These are phyloP conservation scores for Helenozyma rhizophorensis DNA, from an alignment of 805 yeast species.

Conservation along the genomic window DNA sequence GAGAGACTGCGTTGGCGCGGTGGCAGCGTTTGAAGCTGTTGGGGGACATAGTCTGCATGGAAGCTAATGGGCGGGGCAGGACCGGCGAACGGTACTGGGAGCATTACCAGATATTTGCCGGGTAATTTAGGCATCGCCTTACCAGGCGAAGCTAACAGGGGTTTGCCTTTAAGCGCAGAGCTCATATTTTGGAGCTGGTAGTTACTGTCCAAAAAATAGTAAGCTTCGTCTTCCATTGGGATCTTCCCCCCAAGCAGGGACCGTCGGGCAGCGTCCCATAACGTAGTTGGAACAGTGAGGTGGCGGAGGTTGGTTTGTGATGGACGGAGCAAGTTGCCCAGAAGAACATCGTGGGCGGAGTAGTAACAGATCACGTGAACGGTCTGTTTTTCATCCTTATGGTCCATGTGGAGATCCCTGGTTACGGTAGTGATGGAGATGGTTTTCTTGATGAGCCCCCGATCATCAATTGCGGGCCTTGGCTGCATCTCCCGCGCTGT, in stretches of 20 bases:
- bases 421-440: slow-evolving; percentile 53
- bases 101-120: background rate
- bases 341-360: slow-evolving; percentile 65
- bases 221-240: slow-evolving; percentile 47
- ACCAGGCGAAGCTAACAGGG: background rate
- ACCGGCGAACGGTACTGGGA: background rate
- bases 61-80: background rate
- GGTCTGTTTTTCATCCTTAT: slow-evolving; percentile 36
- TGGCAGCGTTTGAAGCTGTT: background rate
- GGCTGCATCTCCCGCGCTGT: background rate
- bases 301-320: slow-evolving; percentile 50
- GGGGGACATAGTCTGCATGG: slow-evolving; percentile 1
- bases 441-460: slow-evolving; percentile 80
- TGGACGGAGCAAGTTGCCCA: slow-evolving; percentile 55
- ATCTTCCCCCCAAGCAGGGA: slow-evolving; percentile 56
- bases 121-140: background rate
- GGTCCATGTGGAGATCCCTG: slow-evolving; percentile 15
- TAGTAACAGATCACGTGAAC: slow-evolving; percentile 80
- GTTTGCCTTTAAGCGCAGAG: background rate
- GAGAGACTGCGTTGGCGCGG: background rate
- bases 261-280: slow-evolving; percentile 56
- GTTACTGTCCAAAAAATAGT: slow-evolving; percentile 42
- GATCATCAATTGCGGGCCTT: slow-evolving; percentile 1
- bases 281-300: slow-evolving; percentile 40
- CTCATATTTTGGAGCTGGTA: slow-evolving; percentile 39